Evolutionary conservation across 257 asterid species (phyloP), one percentile per base, ranked within the genome.

Genomic region (Ehretia macrophylla): DNA sequence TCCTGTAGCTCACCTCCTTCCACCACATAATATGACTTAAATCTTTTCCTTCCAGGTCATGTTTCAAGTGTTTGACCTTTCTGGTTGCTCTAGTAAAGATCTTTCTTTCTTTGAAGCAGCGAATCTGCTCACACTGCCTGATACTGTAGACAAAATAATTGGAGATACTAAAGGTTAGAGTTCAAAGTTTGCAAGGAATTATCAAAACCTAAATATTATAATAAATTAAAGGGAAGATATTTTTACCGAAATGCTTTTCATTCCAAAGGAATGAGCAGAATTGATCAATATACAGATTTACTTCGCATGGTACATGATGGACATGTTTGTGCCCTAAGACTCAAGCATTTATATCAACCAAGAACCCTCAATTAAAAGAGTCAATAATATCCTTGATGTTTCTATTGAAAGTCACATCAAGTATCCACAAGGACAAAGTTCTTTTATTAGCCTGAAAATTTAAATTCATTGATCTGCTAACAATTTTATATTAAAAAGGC

Each of bases 11-110:
- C 51, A 86, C 99, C 99, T 92, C 96, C 69, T 85, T 89, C 99
- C 99, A 92, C 99, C 97, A 88, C 56, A 79, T 64, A 72, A 88
- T 66, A 67, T 92, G 90, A 62, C 74, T 77, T 75, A 78, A 68
- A 64, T 88, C 87, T 77, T 75, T 92, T 58, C 86, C 95, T 35
- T 81, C 89, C 11, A 67, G 51, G 32, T 56, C 64, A 62, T 59
- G 46, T 53, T 73, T 80, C 11, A 66, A 55, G 58, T 78, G 85
- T 72, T 75, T 88, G 67, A 59, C 68, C 59, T 68, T 86, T 65
- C 62, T 83, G 32, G 73, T 55, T 40, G 83, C 64, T 74, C 72
- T 80, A 44, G 81, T 65, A 58, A 45, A 55, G 54, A 73, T 44
- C 69, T 71, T 83, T 57, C 78, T 73, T 68, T 71, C 89, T 51